Percentiles rank a stretch among this genome's conserved stretches.
These are phyloP conservation scores for Leptographium flavum DNA, from an alignment of 2,329 filamentous ascomycete species.

Conservation along the genomic window DNA sequence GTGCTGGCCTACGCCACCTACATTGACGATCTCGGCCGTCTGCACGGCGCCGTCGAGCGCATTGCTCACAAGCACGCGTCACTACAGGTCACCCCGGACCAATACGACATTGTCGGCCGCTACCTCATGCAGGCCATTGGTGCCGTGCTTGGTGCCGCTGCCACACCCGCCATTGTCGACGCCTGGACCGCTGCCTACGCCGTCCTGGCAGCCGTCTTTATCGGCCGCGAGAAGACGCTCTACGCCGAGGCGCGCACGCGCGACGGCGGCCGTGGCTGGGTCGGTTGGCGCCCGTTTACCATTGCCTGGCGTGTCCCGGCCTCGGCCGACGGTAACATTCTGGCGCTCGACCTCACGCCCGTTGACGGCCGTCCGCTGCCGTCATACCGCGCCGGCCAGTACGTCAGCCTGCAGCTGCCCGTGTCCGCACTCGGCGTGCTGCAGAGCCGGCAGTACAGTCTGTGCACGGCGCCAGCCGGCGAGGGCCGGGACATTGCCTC, in stretches of 20 bases:
- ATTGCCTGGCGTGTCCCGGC: slow-evolving; percentile 47
- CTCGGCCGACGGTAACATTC: slow-evolving; percentile 41
- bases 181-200: slow-evolving; percentile 62
- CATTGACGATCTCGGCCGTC: slow-evolving; percentile 52
- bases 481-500: slow-evolving; percentile 32
- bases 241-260: slow-evolving; percentile 28
- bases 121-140: slow-evolving; percentile 55
- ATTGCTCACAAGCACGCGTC: slow-evolving; percentile 67
- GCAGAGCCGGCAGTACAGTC: slow-evolving; percentile 63
- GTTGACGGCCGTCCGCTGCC: slow-evolving; percentile 44
- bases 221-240: slow-evolving; percentile 45
- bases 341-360: slow-evolving; percentile 57
- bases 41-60: slow-evolving; percentile 44
- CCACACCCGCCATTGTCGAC: slow-evolving; percentile 50
- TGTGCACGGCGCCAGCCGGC: slow-evolving; percentile 49
- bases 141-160: slow-evolving; percentile 49
- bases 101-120: slow-evolving; percentile 57
- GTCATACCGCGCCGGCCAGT: slow-evolving; percentile 55
- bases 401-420: slow-evolving; percentile 50
- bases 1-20: slow-evolving; percentile 60
- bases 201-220: slow-evolving; percentile 58
- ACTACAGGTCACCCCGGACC: slow-evolving; percentile 52
- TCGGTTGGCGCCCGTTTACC: slow-evolving; percentile 34
- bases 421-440: slow-evolving; percentile 47
- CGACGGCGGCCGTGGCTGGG: slow-evolving; percentile 25